A percentile compares a stretch with the other conserved stretches of the same genome.
Evolutionary conservation across 2,329 filamentous ascomycete species (phyloP).

Genomic region (Knufia petricola): DNA sequence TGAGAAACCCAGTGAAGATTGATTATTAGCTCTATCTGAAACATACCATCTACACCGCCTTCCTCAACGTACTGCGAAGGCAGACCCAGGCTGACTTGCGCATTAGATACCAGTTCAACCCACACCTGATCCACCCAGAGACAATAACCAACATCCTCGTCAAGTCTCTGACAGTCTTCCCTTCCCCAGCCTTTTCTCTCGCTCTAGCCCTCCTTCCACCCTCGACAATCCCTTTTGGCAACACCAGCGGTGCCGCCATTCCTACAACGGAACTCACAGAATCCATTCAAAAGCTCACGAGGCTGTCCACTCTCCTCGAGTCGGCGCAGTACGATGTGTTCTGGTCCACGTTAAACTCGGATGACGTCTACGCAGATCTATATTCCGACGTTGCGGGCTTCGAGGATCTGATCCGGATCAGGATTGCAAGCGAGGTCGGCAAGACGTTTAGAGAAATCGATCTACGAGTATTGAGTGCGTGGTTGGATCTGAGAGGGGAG

Average conservation of each 20-base stretch:
- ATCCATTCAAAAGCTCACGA: conserved; percentile 77
- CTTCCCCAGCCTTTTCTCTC: conserved; percentile 87
- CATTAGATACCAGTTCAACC: conserved; percentile 95
- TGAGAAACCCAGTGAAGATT: conserved; percentile 63
- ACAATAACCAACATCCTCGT: conserved; percentile 98
- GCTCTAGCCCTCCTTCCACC: conserved; percentile 88
- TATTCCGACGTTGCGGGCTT: conserved; percentile 91
- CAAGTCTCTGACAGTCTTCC: conserved; percentile 95
- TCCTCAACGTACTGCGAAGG: too few species aligned
- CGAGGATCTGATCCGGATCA: conserved; percentile 82
- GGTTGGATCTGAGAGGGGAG: conserved; percentile 60
- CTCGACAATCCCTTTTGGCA: conserved; percentile 57
- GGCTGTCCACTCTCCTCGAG: conserved; percentile 78
- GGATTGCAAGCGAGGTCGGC: conserved; percentile 79
- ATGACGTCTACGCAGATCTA: conserved; percentile 91
- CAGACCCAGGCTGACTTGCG: conserved; percentile 14
- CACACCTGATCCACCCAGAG: conserved; percentile 91
- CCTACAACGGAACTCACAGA: conserved; percentile 56
- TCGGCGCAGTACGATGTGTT: conserved; percentile 83
- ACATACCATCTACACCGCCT: background rate
- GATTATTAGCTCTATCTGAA: conserved; percentile 69
- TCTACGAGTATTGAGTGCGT: conserved; percentile 58
- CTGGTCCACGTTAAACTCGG: conserved; percentile 85
- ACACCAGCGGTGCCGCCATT: conserved; percentile 29
- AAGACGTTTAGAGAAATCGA: conserved; percentile 68